A percentile compares a stretch with the other conserved stretches of the same genome.
phyloP scores from a whole-genome alignment of 176 grass and related monocot species.

The Cenchrus americanus region DNA sequence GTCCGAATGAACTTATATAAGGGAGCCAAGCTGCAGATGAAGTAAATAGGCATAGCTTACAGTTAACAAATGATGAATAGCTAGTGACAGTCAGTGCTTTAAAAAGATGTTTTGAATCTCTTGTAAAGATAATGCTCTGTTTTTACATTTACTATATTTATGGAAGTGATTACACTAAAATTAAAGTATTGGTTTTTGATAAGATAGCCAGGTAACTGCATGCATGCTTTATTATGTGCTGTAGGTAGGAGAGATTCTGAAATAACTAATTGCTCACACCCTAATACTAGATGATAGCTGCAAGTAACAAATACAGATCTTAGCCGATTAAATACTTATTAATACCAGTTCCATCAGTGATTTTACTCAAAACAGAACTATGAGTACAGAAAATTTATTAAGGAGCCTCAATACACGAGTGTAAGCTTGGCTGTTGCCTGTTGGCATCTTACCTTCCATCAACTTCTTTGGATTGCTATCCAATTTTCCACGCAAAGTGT shows the following conservation, averaged over 20 bases:
- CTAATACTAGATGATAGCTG: not conserved
- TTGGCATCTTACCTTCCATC: not conserved
- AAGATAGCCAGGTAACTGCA: not conserved
- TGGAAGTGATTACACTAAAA: not conserved
- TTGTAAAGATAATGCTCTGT: not conserved
- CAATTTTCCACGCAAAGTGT: conserved; percentile 1
- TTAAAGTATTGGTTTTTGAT: not conserved
- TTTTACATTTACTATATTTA: not conserved
- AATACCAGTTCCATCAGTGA: not conserved
- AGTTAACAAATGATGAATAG: not conserved
- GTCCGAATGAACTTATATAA: not conserved
- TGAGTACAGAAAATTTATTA: not conserved
- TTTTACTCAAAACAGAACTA: not conserved
- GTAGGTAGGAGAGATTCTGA: not conserved
- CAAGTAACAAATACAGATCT: not conserved
- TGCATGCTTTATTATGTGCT: not conserved
- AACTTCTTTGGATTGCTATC: not conserved
- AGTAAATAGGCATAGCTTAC: not conserved
- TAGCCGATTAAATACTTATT: not conserved
- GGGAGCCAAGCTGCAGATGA: no score
- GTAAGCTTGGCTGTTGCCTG: not conserved
- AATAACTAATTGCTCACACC: not conserved
- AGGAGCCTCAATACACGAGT: not conserved
- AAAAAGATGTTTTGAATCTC: not conserved
- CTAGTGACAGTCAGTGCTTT: not conserved